Evolutionary conservation across 805 yeast genomes (phyloP).

Genomic region (Starmerella stigmatis): DNA sequence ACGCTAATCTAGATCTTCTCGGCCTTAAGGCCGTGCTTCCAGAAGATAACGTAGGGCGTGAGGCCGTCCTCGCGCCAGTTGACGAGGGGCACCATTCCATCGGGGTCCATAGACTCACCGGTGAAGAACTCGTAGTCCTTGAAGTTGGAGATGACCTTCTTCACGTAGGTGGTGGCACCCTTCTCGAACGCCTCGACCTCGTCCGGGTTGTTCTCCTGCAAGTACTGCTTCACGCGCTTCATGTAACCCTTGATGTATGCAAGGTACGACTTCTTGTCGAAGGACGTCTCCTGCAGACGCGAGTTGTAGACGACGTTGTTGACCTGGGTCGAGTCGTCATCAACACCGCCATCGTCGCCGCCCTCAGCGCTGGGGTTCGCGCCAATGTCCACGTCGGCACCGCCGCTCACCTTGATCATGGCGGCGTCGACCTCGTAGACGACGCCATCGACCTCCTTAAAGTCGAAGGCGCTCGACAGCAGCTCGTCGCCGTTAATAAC

Average conservation of each 20-base stretch:
- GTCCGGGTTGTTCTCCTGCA: slow-evolving; percentile 85
- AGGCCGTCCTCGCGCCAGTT: slow-evolving; percentile 99
- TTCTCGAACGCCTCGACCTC: slow-evolving; percentile 81
- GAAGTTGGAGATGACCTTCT: slow-evolving; percentile 91
- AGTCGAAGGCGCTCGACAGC: slow-evolving; percentile 92
- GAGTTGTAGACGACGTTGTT: slow-evolving; percentile 98
- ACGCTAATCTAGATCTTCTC: slow-evolving; percentile 63
- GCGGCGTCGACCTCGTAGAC: slow-evolving; percentile 95
- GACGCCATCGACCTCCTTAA: slow-evolving; percentile 74
- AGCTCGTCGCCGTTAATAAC: slow-evolving; percentile 86
- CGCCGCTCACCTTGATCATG: slow-evolving; percentile 72
- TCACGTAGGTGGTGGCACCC: slow-evolving; percentile 93
- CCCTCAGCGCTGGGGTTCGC: slow-evolving; percentile 99
- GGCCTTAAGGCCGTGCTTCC: slow-evolving; percentile 95
- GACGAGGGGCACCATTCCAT: slow-evolving; percentile 92
- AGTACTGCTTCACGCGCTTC: slow-evolving; percentile 87
- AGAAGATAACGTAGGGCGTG: slow-evolving; percentile 93
- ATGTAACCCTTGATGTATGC: slow-evolving; percentile 97
- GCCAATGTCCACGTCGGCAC: slow-evolving; percentile 95
- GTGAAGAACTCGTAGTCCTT: slow-evolving; percentile 99
- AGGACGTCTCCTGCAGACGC: slow-evolving; percentile 91
- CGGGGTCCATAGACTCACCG: slow-evolving; percentile 99
- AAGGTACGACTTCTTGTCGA: slow-evolving; percentile 96
- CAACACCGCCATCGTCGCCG: slow-evolving; percentile 72
- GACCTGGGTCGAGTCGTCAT: slow-evolving; percentile 81